Conservation (phyloP, 176 grass and related monocot genomes). For the Sorghum bicolor region DNA sequence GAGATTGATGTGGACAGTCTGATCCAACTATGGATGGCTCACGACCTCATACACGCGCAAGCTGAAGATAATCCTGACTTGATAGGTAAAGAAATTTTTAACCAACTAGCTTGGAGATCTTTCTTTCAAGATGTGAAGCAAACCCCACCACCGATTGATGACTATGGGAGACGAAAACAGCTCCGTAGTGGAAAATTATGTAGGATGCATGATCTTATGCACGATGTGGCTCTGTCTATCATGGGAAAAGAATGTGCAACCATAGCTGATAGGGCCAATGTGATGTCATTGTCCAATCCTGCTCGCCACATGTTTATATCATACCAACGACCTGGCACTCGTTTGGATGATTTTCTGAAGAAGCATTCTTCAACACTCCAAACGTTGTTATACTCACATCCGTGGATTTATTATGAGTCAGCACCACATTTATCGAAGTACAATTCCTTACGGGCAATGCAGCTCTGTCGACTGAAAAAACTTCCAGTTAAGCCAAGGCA, state of each 20-base stretch:
- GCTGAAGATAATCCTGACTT: background rate
- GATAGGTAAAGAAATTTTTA: background rate
- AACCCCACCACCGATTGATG: too few species aligned
- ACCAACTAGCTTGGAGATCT: background rate
- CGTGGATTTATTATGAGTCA: too few species aligned
- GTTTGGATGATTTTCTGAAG: too few species aligned
- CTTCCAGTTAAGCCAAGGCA: too few species aligned
- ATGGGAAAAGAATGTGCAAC: background rate
- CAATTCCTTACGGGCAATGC: too few species aligned
- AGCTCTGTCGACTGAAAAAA: too few species aligned
- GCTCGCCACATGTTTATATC: too few species aligned
- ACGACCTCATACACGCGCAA: background rate
- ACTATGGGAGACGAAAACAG: background rate
- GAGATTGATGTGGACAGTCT: background rate
- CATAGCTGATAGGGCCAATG: background rate
- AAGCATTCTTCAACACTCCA: too few species aligned
- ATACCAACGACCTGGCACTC: too few species aligned
- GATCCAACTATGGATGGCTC: background rate
- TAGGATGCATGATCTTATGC: background rate
- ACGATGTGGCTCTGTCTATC: background rate
- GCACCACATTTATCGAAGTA: too few species aligned
- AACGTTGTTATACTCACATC: too few species aligned
- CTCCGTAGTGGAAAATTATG: background rate
- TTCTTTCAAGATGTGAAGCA: constrained; percentile 3
- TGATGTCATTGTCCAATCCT: too few species aligned